These are phyloP conservation scores for Kodamaea leandrae DNA, from an alignment of 805 yeast species.

Conservation along the genomic window DNA sequence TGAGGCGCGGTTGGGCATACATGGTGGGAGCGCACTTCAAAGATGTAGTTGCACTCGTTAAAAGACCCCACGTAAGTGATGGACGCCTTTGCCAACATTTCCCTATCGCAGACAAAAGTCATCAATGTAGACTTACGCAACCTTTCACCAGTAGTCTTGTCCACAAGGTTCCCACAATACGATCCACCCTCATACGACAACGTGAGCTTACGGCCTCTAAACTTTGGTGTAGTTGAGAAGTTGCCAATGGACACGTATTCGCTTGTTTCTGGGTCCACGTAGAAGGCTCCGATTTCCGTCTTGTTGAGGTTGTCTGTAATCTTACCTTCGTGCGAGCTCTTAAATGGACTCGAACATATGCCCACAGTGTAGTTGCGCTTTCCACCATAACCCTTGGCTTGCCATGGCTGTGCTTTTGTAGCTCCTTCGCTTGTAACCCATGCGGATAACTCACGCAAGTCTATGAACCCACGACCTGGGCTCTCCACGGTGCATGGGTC, in stretches of 20 bases:
- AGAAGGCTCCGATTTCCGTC: conserved; percentile 40
- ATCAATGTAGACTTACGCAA: conserved; percentile 61
- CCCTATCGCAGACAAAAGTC: conserved; percentile 77
- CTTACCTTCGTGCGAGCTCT: conserved; percentile 43
- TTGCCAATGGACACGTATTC: conserved; percentile 47
- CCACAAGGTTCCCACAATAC: conserved; percentile 43
- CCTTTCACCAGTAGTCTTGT: conserved; percentile 42
- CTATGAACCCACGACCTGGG: conserved; percentile 49
- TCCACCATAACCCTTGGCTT: conserved; percentile 67
- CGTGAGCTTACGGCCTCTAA: conserved; percentile 69
- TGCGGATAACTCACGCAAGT: conserved; percentile 50
- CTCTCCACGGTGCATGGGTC: conserved; percentile 41
- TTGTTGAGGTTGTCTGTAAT: conserved; percentile 43
- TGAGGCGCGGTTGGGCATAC: conserved; percentile 82
- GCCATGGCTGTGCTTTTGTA: conserved; percentile 52
- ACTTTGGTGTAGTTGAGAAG: conserved; percentile 56
- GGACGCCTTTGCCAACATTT: conserved; percentile 60
- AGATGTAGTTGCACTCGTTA: conserved; percentile 77
- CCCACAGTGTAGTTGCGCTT: conserved; percentile 63
- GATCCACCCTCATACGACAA: conserved; percentile 72
- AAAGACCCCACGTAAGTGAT: conserved; percentile 67
- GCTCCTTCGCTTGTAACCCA: conserved; percentile 31
- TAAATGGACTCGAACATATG: conserved; percentile 44
- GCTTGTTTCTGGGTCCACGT: conserved; percentile 37
- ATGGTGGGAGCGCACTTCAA: conserved; percentile 79